A percentile compares a stretch with the other conserved stretches of the same genome.
phyloP scores from a whole-genome alignment of 208 protist species.

The Angomonas ambiguus region DNA sequence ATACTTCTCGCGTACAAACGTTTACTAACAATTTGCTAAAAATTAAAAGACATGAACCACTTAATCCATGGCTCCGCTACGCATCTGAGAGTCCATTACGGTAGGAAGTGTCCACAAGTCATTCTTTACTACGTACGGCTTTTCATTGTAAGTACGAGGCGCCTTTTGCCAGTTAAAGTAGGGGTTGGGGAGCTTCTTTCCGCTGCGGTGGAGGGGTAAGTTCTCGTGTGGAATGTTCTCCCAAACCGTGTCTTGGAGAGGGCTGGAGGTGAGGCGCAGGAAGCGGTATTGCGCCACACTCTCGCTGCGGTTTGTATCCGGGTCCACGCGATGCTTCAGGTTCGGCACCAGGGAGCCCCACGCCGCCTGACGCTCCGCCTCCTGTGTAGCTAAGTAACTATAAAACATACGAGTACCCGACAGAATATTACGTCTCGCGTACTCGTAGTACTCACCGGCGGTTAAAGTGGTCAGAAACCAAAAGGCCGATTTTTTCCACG shows the following conservation, averaged over 20 bases:
- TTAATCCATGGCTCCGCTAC: constrained; percentile 45
- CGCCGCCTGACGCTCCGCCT: constrained; percentile 53
- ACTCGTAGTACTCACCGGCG: constrained; percentile 68
- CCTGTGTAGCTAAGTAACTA: constrained; percentile 66
- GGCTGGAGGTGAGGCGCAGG: constrained; percentile 62
- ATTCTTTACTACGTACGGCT: constrained; percentile 67
- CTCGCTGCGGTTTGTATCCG: constrained; percentile 76
- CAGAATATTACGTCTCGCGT: constrained; percentile 57
- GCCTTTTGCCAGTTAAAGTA: constrained; percentile 88
- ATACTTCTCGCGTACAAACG: too few relatives aligned
- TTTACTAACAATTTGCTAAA: too few relatives aligned
- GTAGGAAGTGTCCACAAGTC: constrained; percentile 80
- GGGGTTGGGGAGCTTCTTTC: constrained; percentile 63
- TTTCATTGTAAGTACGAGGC: constrained; percentile 63
- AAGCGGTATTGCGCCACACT: constrained; percentile 72
- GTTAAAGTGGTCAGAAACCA: constrained; percentile 46
- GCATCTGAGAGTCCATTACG: constrained; percentile 65
- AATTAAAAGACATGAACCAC: too few relatives aligned
- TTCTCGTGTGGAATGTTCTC: constrained; percentile 74
- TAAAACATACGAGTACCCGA: constrained; percentile 70
- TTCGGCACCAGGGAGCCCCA: constrained; percentile 63
- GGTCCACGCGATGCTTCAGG: constrained; percentile 64
- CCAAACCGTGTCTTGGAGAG: constrained; percentile 73
- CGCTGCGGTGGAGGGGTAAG: constrained; percentile 34
- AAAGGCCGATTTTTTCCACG: constrained; percentile 65